A percentile compares a stretch with the other conserved stretches of the same genome.
These are phyloP conservation scores for Penicilliopsis zonata DNA, from an alignment of 495 filamentous ascomycete species.

Conservation along the genomic window DNA sequence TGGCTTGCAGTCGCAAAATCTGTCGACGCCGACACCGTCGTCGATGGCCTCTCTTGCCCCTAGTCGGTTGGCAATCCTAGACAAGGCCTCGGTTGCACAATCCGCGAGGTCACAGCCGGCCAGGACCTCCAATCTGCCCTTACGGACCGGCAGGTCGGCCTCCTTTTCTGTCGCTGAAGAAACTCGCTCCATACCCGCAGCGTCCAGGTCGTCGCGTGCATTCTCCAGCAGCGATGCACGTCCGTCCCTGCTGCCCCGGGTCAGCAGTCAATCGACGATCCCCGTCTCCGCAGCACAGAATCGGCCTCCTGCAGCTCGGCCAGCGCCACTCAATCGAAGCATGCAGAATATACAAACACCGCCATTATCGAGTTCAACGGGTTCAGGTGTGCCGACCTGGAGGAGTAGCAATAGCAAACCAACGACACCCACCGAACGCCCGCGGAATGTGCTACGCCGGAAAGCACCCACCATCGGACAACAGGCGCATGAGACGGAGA, in stretches of 20 bases:
- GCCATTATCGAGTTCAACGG: constrained; percentile 9
- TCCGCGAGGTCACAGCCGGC: constrained; percentile 17
- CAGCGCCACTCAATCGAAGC: constrained; percentile 5
- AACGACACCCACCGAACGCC: constrained; percentile 11
- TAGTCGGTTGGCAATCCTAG: too few species aligned
- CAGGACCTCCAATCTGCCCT: constrained; percentile 12
- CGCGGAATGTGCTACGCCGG: constrained; percentile 31
- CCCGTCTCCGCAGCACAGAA: too few species aligned
- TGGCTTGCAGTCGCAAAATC: constrained; percentile 16
- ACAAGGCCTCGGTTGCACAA: constrained; percentile 6
- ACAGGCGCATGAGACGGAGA: constrained; percentile 9
- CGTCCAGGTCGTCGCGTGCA: constrained; percentile 11
- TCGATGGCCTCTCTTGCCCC: too few species aligned
- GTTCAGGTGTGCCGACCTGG: constrained; percentile 2
- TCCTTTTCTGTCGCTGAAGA: constrained; percentile 20
- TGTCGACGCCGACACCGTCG: constrained; percentile 8
- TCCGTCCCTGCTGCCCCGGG: constrained; percentile 21
- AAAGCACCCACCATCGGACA: constrained; percentile 30
- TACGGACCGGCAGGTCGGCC: constrained; percentile 14
- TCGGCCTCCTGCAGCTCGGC: constrained; percentile 3
- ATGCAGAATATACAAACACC: too few species aligned
- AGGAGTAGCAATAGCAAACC: constrained; percentile 5
- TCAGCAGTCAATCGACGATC: too few species aligned
- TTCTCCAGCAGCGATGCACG: constrained; percentile 13
- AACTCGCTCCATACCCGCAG: constrained; percentile 10